Evolutionary conservation across 495 filamentous ascomycete genomes (phyloP).

Genomic region (Podospora tetraspora): DNA sequence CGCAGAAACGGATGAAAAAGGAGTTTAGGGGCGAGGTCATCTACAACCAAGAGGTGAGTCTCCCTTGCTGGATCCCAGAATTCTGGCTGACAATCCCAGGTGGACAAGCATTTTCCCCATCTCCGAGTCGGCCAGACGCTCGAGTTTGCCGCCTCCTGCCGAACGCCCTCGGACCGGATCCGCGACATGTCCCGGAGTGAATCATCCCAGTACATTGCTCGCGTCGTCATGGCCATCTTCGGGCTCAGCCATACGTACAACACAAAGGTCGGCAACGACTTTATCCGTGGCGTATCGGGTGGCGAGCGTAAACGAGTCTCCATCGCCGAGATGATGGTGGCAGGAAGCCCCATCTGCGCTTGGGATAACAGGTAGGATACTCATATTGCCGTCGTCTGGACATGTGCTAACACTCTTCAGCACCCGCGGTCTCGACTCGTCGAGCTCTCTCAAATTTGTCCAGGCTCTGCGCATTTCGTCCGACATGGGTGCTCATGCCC

Average conservation of each 20-base stretch:
- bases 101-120: constrained; percentile 62
- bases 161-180: constrained; percentile 61
- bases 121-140: constrained; percentile 64
- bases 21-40: constrained; percentile 61
- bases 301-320: constrained; percentile 52
- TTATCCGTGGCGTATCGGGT: constrained; percentile 61
- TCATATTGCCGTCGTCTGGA: background rate
- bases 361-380: constrained; percentile 44
- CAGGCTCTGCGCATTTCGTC: constrained; percentile 46
- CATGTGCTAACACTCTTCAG: constrained; percentile 7
- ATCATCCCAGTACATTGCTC: constrained; percentile 61
- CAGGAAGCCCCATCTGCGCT: constrained; percentile 41
- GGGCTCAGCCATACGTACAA: constrained; percentile 56
- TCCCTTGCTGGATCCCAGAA: constrained; percentile 10
- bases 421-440: constrained; percentile 50
- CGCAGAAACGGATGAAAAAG: constrained; percentile 49
- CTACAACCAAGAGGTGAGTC: constrained; percentile 40
- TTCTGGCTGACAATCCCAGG: constrained; percentile 38
- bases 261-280: constrained; percentile 80
- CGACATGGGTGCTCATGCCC: constrained; percentile 46
- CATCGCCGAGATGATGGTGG: constrained; percentile 49
- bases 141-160: constrained; percentile 58
- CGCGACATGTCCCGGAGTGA: constrained; percentile 55
- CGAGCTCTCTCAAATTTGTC: constrained; percentile 48
- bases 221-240: constrained; percentile 69